These are phyloP conservation scores for Nyssa sinensis DNA, from an alignment of 148 eudicot genomes.

Conservation along the genomic window DNA sequence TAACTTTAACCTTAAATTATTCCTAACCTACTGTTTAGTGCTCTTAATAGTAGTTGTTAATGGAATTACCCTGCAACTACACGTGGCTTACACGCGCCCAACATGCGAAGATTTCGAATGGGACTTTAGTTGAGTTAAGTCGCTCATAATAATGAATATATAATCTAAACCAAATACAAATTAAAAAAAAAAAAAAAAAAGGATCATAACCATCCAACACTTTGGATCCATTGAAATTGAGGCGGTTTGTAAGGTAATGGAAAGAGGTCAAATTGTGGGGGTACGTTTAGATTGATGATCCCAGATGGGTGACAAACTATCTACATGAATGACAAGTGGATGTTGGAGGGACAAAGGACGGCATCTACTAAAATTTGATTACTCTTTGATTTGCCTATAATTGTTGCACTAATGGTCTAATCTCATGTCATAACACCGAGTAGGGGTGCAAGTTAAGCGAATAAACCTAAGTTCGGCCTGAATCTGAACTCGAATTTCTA, in stretches of 20 bases:
- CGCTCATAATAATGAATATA: too few species aligned
- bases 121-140: neutral
- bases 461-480: too few species aligned
- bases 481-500: too few species aligned
- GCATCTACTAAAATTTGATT: constrained; percentile 19
- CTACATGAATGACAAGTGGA: constrained; percentile 34
- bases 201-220: neutral
- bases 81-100: neutral
- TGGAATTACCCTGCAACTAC: too few species aligned
- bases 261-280: neutral
- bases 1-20: constrained; percentile 39
- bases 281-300: constrained; percentile 7
- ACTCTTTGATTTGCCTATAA: constrained; percentile 12
- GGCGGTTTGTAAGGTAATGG: neutral
- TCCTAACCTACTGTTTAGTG: neutral
- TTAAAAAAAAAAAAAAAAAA: too few species aligned
- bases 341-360: constrained; percentile 23
- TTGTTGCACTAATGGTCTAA: neutral
- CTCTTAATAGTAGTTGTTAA: neutral
- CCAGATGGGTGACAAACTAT: neutral
- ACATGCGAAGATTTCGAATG: neutral
- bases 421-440: neutral
- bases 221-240: neutral
- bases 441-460: too few species aligned
- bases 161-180: neutral